phyloP scores from a whole-genome alignment of 2,329 filamentous ascomycete genomes.

The Microsporum ferrugineum region DNA sequence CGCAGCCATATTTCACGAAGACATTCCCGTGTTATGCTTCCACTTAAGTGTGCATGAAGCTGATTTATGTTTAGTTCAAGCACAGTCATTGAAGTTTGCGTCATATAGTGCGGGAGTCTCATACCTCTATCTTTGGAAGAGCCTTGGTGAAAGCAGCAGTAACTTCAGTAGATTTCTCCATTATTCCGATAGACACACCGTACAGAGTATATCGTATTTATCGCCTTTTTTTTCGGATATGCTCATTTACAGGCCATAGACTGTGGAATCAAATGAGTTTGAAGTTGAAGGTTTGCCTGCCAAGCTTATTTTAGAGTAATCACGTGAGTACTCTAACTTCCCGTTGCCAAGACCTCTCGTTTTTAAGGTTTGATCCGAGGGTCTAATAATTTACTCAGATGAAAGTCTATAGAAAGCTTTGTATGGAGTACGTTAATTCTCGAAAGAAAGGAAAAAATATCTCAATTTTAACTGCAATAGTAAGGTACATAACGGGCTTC shows the following conservation, averaged over 20 bases:
- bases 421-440: too few species aligned
- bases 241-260: too few species aligned
- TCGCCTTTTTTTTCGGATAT: not conserved
- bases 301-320: too few species aligned
- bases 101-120: not conserved
- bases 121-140: conserved; percentile 30
- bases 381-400: too few species aligned
- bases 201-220: not conserved
- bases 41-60: conserved; percentile 71
- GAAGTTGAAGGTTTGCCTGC: too few species aligned
- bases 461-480: too few species aligned
- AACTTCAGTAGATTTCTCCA: conserved; percentile 21
- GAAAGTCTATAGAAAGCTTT: too few species aligned
- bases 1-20: conserved; percentile 62
- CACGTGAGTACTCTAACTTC: too few species aligned
- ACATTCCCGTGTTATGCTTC: conserved; percentile 60
- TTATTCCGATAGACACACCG: conserved; percentile 7
- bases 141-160: conserved; percentile 22
- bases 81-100: not conserved
- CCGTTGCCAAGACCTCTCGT: too few species aligned
- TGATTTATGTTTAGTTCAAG: conserved; percentile 23
- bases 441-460: too few species aligned
- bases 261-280: too few species aligned
- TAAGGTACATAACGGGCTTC: not conserved
- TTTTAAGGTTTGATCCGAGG: too few species aligned